Evolutionary conservation across 2,329 filamentous ascomycete genomes (phyloP).

Genomic region (Dryadomyces quercivorus): DNA sequence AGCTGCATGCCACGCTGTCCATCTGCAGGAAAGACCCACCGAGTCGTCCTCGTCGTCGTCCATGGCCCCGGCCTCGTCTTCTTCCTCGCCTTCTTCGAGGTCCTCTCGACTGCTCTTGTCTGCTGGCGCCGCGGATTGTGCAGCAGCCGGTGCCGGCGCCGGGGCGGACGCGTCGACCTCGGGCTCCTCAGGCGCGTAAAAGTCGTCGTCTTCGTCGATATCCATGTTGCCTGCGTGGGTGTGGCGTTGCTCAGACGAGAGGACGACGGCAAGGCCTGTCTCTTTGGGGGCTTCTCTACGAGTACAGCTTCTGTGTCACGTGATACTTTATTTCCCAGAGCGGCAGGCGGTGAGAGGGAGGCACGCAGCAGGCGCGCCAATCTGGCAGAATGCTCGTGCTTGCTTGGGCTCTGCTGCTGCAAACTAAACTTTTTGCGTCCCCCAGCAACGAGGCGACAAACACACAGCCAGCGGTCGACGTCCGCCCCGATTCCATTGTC

Average conservation of each 20-base stretch:
- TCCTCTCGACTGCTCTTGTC: slow-evolving; percentile 34
- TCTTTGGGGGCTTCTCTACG: neutral
- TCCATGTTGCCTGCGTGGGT: slow-evolving; percentile 36
- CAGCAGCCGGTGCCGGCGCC: slow-evolving; percentile 1
- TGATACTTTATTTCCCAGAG: neutral
- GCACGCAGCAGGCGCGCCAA: neutral
- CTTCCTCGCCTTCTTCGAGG: slow-evolving; percentile 52
- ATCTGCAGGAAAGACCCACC: too few species aligned
- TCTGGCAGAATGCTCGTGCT: neutral
- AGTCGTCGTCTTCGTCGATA: slow-evolving; percentile 56
- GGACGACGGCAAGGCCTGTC: neutral
- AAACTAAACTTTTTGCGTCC: neutral
- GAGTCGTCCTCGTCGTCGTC: slow-evolving; percentile 49
- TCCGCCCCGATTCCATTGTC: neutral
- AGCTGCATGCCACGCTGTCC: neutral
- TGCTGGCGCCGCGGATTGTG: slow-evolving; percentile 11
- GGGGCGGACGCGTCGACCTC: slow-evolving; percentile 21
- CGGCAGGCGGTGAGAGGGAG: neutral
- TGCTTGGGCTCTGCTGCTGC: neutral
- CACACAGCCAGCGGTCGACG: neutral
- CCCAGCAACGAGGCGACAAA: neutral
- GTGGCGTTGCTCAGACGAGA: neutral
- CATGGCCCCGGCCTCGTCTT: slow-evolving; percentile 48
- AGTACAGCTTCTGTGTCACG: neutral
- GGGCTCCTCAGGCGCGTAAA: slow-evolving; percentile 50